Conservation (phyloP, 345 rosid genomes). For the Boechera divaricarpa region DNA sequence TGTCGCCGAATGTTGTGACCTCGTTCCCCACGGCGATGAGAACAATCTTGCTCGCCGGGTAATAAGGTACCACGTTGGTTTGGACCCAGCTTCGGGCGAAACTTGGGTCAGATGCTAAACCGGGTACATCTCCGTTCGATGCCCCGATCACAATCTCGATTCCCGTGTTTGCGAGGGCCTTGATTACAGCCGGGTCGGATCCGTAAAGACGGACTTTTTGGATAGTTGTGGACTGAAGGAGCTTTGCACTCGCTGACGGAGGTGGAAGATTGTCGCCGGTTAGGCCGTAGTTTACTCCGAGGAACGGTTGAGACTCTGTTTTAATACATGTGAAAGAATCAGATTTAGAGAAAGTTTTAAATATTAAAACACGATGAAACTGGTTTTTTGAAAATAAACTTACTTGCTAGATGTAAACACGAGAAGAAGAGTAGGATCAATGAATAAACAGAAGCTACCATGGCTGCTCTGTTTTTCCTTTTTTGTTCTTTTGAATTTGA, state of each 20-base stretch:
- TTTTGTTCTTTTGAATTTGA: not conserved
- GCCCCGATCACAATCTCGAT: conserved; percentile 77
- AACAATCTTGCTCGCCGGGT: conserved; percentile 81
- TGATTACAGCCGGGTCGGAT: conserved; percentile 71
- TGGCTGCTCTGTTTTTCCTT: conserved; percentile 35
- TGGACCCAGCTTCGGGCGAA: conserved; percentile 69
- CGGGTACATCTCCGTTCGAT: conserved; percentile 74
- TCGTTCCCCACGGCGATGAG: conserved; percentile 86
- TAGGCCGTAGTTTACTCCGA: conserved; percentile 89
- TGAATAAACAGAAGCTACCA: conserved; percentile 50
- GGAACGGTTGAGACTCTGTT: conserved; percentile 71
- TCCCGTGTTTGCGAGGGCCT: conserved; percentile 77
- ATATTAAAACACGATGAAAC: not conserved
- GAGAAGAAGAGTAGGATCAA: conserved; percentile 46
- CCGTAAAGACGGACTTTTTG: conserved; percentile 81
- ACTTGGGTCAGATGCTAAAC: conserved; percentile 71
- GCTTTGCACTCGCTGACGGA: conserved; percentile 72
- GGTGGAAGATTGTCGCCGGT: conserved; percentile 84
- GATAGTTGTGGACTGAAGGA: conserved; percentile 74
- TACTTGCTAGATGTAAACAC: conserved; percentile 53
- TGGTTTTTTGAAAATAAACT: conserved; percentile 40
- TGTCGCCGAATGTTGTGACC: conserved; percentile 55
- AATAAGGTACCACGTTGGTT: conserved; percentile 70
- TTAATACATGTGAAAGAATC: not conserved
- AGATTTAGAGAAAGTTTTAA: not conserved